Evolutionary conservation across 1,139 yeast species (phyloP), one percentile per base, ranked within the genome.

Genomic region (Maudiozyma humilis): DNA sequence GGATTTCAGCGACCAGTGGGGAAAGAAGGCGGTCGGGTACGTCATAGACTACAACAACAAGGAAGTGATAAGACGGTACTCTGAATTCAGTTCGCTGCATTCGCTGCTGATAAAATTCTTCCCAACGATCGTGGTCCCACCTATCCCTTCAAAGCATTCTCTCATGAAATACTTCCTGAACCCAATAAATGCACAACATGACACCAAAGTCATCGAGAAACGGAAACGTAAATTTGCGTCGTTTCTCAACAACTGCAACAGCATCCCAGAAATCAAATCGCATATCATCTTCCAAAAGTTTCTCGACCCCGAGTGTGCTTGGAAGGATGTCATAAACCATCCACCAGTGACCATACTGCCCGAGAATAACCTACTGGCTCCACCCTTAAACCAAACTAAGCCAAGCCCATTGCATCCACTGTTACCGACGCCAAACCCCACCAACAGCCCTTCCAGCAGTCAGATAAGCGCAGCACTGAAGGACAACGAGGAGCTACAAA

Each of bases 81-180:
- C 95, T 27, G 98, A 91, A 60, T 91, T 91, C 60, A 96, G 85
- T 56, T 76, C 86, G 43, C 71, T 91, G 36, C 70, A 96, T 46
- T 80, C 75, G 35, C 74, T 82, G 3, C 70, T 91, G 20, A 69
- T 78, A 4, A 78, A 79, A 57, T 68, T 85, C 32, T 83, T 85
- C 56, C 97, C 98, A 3, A 79, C 95, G 13, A 64, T 82, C n/a
- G 74, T 91, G 1, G 76, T 91, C 4, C 98, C 98, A 2, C 96
- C 97, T 0, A 86, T 91, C 20, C 98, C 98, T 0, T 95, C 89
- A 44, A 91, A 91, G 64, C 96, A 91, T 59, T 70, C 83, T 18
- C 59, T 78, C 52, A 59, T 66, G 14, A 67, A 64, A 47, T 69
- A 69, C 48, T 59, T 68, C 36, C 48, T 66, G 39, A 66, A 64